Evolutionary conservation across 805 yeast species (phyloP), one percentile per base, ranked within the genome.

Genomic region (Candida nemodendra): DNA sequence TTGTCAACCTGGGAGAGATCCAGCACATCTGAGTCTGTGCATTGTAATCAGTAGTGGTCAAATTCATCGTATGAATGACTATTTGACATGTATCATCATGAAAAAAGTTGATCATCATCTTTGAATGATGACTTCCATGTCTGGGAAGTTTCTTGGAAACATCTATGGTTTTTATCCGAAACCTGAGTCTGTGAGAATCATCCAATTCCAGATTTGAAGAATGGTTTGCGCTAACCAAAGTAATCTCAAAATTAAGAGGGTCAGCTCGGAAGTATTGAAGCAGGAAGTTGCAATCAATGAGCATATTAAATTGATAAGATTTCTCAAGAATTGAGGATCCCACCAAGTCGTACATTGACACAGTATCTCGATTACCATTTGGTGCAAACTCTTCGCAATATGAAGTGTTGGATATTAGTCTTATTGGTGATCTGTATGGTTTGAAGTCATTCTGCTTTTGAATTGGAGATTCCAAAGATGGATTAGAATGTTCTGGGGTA

Each of bases 21-120:
- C 89, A 82, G 22, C 74, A 62, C 68, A 79, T 78, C 51, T 82
- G 88, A 5, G 84, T 81, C 39, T 82, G 76, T 1, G 70, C 68
- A 4, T 63, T 61, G 34, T 77, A 71, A 55, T 83, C 90, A 0
- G 70, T 52, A 24, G 57, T 56, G 1, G 81, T 77, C 37, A 81
- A 53, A 55, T 83, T 83, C 54, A 75, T 71, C 1, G 87, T 76
- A 56, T 81, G 75, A 17, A 82, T 61, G 16, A 75, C 76, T 0
- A 83, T 56, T 50, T 75, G 79, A 22, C 71, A 56, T 0, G 70
- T 57, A 13, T 61, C 63, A 44, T 74, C 75, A 2, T 53, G 53
- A 49, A 66, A 78, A 40, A 72, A 62, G 50, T 81, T 81, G 11
- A 83, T 61, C 68, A 82, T 77, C 72, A 82, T 61, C 53, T 83